phyloP scores from a whole-genome alignment of 1,284 basidiomycete genomes.

The Peniophora sp. region DNA sequence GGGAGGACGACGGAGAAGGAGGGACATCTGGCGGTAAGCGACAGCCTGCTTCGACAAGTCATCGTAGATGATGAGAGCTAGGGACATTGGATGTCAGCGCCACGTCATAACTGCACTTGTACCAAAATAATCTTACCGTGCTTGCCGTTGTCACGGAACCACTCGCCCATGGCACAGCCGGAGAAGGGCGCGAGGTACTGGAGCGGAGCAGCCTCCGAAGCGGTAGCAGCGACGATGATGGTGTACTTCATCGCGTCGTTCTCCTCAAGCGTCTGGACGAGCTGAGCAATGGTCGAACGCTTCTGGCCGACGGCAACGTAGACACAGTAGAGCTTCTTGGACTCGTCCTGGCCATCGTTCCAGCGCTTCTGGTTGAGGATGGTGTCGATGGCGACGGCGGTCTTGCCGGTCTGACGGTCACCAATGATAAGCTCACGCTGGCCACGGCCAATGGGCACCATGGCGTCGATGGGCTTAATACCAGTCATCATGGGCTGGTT shows the following conservation, averaged over 20 bases:
- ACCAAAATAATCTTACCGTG: conserved; percentile 47
- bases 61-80: conserved; percentile 97
- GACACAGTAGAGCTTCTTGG: conserved; percentile 99
- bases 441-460: conserved; percentile 99
- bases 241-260: conserved; percentile 99
- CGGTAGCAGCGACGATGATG: conserved; percentile 97
- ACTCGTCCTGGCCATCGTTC: conserved; percentile 96
- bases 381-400: conserved; percentile 97
- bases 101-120: neutral
- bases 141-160: conserved; percentile 99
- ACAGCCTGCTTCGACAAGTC: conserved; percentile 99
- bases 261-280: conserved; percentile 98
- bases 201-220: conserved; percentile 96
- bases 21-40: conserved; percentile 99
- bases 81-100: neutral
- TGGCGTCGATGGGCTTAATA: conserved; percentile 99
- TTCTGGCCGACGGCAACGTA: conserved; percentile 99
- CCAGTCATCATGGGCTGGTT: conserved; percentile 99
- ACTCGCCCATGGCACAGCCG: conserved; percentile 99
- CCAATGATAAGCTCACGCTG: conserved; percentile 99
- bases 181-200: conserved; percentile 99
- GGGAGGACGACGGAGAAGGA: conserved; percentile 98
- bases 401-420: conserved; percentile 99
- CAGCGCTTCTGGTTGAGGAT: conserved; percentile 99
- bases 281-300: conserved; percentile 98